A percentile compares a stretch with the other conserved stretches of the same genome.
phyloP scores from a whole-genome alignment of 805 yeast species.

The Zygotorulaspora florentina region DNA sequence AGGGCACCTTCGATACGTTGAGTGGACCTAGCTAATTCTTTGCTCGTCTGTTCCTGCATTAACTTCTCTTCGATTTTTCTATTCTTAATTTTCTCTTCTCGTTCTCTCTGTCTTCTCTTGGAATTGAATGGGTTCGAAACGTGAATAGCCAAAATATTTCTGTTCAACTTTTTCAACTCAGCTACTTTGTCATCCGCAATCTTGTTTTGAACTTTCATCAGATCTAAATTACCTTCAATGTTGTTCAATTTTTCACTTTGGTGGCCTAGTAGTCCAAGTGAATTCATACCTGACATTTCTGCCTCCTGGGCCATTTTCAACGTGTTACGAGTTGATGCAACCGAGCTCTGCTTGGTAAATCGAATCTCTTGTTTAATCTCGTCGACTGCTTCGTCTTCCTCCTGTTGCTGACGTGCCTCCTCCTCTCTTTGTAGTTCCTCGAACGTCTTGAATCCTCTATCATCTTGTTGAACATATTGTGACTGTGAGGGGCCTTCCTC shows the following conservation, averaged over 20 bases:
- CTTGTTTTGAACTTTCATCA: slow-evolving; percentile 76
- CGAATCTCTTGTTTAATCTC: slow-evolving; percentile 77
- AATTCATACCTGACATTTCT: slow-evolving; percentile 69
- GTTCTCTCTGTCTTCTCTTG: slow-evolving; percentile 65
- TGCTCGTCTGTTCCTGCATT: slow-evolving; percentile 56
- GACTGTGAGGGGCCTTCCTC: slow-evolving; percentile 7
- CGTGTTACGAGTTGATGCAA: slow-evolving; percentile 81
- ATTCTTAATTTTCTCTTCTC: slow-evolving; percentile 63
- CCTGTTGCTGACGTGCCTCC: slow-evolving; percentile 38
- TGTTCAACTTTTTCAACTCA: slow-evolving; percentile 71
- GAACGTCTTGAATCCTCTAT: slow-evolving; percentile 34
- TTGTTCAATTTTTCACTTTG: slow-evolving; percentile 82
- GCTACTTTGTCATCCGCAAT: slow-evolving; percentile 79
- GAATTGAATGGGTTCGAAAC: slow-evolving; percentile 87
- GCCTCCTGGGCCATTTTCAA: slow-evolving; percentile 68
- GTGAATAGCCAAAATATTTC: slow-evolving; percentile 76
- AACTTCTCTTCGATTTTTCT: slow-evolving; percentile 60
- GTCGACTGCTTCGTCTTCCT: slow-evolving; percentile 87
- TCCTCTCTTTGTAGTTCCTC: slow-evolving; percentile 37
- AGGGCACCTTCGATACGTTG: slow-evolving; percentile 64
- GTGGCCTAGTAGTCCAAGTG: slow-evolving; percentile 89
- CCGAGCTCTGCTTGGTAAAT: slow-evolving; percentile 81
- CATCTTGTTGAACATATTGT: slow-evolving; percentile 42
- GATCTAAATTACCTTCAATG: slow-evolving; percentile 70
- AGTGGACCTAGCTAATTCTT: slow-evolving; percentile 58